phyloP scores from a whole-genome alignment of 169 alveolate species.

The Cryptosporidium xiaoi region DNA sequence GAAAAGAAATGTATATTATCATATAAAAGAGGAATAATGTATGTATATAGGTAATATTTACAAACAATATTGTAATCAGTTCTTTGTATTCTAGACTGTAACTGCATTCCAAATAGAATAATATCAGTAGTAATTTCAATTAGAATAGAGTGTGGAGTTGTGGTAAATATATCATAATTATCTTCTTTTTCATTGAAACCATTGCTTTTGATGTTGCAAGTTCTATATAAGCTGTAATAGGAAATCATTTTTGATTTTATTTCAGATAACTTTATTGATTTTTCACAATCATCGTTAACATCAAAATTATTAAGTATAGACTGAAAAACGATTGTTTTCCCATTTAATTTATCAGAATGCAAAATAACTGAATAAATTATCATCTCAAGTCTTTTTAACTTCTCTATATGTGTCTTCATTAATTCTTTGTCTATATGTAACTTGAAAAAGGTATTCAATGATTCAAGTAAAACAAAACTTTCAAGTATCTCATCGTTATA shows the following conservation, averaged over 20 bases:
- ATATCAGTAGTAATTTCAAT: slow-evolving; percentile 8
- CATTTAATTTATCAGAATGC: slow-evolving; percentile 16
- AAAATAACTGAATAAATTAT: slow-evolving; percentile 31
- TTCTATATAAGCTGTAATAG: background rate
- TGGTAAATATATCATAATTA: background rate
- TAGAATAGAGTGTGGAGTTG: slow-evolving; percentile 33
- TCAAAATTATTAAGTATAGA: background rate
- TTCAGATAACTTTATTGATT: background rate
- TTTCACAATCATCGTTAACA: background rate
- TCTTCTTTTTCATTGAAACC: background rate
- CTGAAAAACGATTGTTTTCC: background rate
- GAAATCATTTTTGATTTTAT: background rate
- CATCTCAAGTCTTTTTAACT: background rate
- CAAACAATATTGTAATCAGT: slow-evolving; percentile 6
- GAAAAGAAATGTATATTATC: background rate
- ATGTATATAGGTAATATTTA: slow-evolving; percentile 4
- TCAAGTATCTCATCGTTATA: background rate
- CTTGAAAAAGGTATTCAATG: background rate
- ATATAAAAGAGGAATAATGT: background rate
- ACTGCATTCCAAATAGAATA: background rate
- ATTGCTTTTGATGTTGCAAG: too few species aligned
- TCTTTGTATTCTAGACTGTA: background rate
- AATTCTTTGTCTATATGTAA: background rate
- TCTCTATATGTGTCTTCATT: background rate
- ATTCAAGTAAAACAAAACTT: background rate